Evolutionary conservation across 2,329 filamentous ascomycete genomes (phyloP).

Genomic region (Moelleriella libera): DNA sequence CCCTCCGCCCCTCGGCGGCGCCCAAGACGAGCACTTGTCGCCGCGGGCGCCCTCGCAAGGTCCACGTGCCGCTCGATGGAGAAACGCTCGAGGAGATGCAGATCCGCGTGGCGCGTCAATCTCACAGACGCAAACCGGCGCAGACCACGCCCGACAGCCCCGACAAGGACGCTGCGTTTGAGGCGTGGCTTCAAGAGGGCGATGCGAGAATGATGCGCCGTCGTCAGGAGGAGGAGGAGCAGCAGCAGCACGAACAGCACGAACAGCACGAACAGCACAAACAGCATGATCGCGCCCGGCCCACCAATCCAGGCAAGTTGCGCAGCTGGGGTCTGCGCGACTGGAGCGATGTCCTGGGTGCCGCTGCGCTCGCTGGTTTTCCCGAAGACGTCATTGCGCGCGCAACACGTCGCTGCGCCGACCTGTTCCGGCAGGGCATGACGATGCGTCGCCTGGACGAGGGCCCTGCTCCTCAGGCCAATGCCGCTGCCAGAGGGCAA

Average conservation of each 20-base stretch:
- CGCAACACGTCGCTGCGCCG: conserved; percentile 58
- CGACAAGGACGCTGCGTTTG: conserved; percentile 17
- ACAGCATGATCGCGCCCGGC: background rate
- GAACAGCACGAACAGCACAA: background rate
- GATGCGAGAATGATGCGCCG: conserved; percentile 7
- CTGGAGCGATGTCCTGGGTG: conserved; percentile 75
- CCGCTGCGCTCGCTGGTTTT: conserved; percentile 64
- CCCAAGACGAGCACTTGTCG: conserved; percentile 1
- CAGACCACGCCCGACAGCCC: background rate
- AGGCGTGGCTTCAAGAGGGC: conserved; percentile 18
- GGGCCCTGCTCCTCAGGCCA: background rate
- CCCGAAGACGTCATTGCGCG: conserved; percentile 49
- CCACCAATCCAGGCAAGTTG: conserved; percentile 12
- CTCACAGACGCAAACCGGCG: conserved; percentile 10
- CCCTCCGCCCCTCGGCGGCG: background rate
- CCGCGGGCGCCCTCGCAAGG: conserved; percentile 26
- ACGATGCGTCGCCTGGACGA: conserved; percentile 41
- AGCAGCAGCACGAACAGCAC: background rate
- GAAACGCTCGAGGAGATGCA: conserved; percentile 32
- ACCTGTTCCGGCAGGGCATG: conserved; percentile 63
- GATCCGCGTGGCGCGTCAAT: conserved; percentile 30
- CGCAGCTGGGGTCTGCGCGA: conserved; percentile 41
- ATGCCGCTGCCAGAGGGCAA: conserved; percentile 1
- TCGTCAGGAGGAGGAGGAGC: no score
- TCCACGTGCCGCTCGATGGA: conserved; percentile 22